These are phyloP conservation scores for Rhodotorula taiwanensis DNA, from an alignment of 768 basidiomycete genomes.

Conservation along the genomic window DNA sequence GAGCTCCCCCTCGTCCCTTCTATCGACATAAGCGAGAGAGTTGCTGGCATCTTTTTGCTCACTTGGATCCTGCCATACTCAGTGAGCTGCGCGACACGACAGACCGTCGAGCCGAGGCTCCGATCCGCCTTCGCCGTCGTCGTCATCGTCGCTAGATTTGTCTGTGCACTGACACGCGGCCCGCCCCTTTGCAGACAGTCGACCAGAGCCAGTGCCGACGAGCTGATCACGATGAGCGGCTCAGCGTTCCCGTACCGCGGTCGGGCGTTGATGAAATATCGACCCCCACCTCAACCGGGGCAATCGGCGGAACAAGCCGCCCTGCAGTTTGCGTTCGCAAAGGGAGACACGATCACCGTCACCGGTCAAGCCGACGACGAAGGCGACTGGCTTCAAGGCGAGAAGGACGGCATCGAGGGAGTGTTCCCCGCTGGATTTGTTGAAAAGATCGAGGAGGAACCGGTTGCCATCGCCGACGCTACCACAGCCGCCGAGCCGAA, in stretches of 20 bases:
- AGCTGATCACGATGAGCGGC: neutral
- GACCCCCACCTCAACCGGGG: constrained; percentile 13
- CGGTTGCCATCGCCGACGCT: no score
- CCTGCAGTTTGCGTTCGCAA: constrained; percentile 14
- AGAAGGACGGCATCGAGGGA: neutral
- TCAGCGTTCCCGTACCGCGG: constrained; percentile 26
- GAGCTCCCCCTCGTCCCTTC: neutral
- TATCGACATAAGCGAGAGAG: neutral
- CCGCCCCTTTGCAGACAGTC: neutral
- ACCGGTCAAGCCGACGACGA: constrained; percentile 29
- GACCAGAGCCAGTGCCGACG: neutral
- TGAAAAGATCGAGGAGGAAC: constrained; percentile 2
- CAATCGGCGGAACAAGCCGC: neutral
- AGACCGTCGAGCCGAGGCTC: no score
- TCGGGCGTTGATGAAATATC: constrained; percentile 26
- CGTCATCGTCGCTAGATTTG: neutral
- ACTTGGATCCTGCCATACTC: neutral
- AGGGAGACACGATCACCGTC: constrained; percentile 29
- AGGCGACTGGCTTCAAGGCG: constrained; percentile 35
- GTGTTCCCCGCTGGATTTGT: constrained; percentile 33
- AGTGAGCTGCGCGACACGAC: no score
- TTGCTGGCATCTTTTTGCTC: neutral
- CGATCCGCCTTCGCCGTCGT: no score
- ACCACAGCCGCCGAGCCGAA: neutral
- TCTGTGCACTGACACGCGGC: neutral